Evolutionary conservation across 257 asterid species (phyloP).

Genomic region (Jaltomata sinuosa): DNA sequence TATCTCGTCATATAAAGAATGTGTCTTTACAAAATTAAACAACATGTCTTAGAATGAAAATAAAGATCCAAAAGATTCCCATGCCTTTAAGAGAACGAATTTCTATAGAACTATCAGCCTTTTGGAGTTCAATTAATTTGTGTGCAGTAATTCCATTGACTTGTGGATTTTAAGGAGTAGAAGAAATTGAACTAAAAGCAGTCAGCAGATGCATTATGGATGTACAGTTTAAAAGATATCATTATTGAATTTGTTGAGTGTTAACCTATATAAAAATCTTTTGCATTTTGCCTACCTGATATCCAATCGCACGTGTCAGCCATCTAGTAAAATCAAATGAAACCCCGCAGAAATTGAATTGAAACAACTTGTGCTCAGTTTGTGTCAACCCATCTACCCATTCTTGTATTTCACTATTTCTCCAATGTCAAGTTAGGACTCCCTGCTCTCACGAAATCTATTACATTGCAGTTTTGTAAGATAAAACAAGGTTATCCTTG

Average conservation of each 20-base stretch:
- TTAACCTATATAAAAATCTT: background rate
- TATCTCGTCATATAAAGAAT: background rate
- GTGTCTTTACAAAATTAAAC: background rate
- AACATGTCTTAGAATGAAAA: background rate
- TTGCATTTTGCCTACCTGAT: background rate
- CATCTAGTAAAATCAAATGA: background rate
- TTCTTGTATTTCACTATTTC: background rate
- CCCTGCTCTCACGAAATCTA: background rate
- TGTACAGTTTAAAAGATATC: background rate
- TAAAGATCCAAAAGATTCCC: background rate
- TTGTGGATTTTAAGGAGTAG: background rate
- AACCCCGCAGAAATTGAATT: background rate
- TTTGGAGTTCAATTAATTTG: background rate
- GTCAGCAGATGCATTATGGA: background rate
- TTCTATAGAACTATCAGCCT: background rate
- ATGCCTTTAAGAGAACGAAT: background rate
- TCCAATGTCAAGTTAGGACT: background rate
- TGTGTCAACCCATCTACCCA: background rate
- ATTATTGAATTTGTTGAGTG: background rate
- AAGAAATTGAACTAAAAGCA: background rate
- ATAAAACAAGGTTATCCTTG: background rate
- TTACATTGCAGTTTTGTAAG: background rate
- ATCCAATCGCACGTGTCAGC: background rate
- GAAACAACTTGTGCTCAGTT: background rate
- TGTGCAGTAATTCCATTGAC: background rate